Conservation (phyloP, 106 monocot species). For the Dendrobium officinale region DNA sequence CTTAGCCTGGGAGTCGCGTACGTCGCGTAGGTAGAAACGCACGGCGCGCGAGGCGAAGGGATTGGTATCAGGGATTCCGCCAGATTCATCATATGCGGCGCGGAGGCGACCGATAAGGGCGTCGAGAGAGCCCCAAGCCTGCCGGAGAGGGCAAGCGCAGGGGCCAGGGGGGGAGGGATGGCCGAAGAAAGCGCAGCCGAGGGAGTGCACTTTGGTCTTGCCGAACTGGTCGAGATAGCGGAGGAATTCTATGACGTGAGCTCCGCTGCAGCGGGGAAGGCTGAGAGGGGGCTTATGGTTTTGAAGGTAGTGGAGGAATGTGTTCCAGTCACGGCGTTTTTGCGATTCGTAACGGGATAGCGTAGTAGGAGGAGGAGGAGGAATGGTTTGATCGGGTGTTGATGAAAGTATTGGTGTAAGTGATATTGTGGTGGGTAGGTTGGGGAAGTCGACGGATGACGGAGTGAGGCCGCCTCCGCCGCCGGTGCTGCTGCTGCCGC, state of each 20-base stretch:
- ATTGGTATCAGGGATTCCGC: slow-evolving; percentile 26
- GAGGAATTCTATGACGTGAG: slow-evolving; percentile 56
- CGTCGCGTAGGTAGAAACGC: slow-evolving; percentile 33
- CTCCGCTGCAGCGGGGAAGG: slow-evolving; percentile 42
- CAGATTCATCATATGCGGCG: slow-evolving; percentile 48
- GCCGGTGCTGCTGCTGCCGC: no score
- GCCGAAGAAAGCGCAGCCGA: slow-evolving; percentile 37
- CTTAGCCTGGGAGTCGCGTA: slow-evolving; percentile 33
- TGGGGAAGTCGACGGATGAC: no score
- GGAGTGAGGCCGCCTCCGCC: no score
- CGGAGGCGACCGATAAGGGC: slow-evolving; percentile 45
- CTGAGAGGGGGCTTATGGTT: slow-evolving; percentile 52
- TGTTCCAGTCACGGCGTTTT: slow-evolving; percentile 65
- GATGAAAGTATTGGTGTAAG: no score
- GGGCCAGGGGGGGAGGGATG: slow-evolving; percentile 37
- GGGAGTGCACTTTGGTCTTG: slow-evolving; percentile 54
- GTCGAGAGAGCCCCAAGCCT: slow-evolving; percentile 61
- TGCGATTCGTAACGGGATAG: slow-evolving; percentile 46
- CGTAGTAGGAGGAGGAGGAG: no score
- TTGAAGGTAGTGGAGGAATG: slow-evolving; percentile 52
- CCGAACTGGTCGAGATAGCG: slow-evolving; percentile 53
- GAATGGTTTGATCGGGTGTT: no score
- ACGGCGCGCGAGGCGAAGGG: slow-evolving; percentile 37
- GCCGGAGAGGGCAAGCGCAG: slow-evolving; percentile 37
- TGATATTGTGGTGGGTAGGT: no score